Evolutionary conservation across 208 protist genomes (phyloP).

Genomic region (Acanthamoeba castellanii): DNA sequence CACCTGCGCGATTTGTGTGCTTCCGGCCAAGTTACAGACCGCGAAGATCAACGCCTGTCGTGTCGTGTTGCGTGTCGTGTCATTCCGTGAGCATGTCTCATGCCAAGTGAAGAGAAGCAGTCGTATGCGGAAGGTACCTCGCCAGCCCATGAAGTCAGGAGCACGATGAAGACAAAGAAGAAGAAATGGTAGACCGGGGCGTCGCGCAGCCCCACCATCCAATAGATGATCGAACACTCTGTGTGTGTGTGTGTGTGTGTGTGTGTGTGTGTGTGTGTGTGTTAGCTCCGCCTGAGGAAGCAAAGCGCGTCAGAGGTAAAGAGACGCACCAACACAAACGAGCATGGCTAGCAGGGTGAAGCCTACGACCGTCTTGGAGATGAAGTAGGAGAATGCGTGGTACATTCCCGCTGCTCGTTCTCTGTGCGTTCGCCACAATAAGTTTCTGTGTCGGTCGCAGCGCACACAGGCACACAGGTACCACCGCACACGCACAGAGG

Average conservation of each 20-base stretch:
- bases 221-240: conserved; percentile 50
- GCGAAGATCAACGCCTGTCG: conserved; percentile 11
- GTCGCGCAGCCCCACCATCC: conserved; percentile 25
- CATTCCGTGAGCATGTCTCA: neutral
- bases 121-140: neutral
- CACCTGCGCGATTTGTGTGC: neutral
- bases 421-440: neutral
- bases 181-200: conserved; percentile 34
- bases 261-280: neutral
- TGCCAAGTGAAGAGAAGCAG: neutral
- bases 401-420: conserved; percentile 38
- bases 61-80: neutral
- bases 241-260: too few species aligned
- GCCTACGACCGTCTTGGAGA: conserved; percentile 25
- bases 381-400: conserved; percentile 42
- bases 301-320: neutral
- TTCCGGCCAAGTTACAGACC: conserved; percentile 13
- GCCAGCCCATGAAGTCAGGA: neutral
- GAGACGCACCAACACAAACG: neutral
- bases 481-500: too few species aligned
- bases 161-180: conserved; percentile 34
- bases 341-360: neutral
- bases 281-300: too few species aligned
- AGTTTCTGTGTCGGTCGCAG: neutral
- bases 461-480: neutral